A percentile compares a stretch with the other conserved stretches of the same genome.
phyloP scores from a whole-genome alignment of 2,329 filamentous ascomycete species.

The Fusarium palustre region DNA sequence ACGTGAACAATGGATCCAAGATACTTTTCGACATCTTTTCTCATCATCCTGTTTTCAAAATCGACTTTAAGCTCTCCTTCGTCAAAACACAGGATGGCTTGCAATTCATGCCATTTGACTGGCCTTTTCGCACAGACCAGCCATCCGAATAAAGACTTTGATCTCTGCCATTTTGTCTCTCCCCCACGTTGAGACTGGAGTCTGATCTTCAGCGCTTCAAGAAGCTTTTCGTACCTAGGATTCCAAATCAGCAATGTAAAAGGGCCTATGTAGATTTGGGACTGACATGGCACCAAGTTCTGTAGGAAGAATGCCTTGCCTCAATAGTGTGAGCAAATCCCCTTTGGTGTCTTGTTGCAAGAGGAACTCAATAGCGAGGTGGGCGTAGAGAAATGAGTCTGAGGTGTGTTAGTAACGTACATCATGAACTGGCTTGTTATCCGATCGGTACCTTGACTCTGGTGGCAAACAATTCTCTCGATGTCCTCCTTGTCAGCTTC shows the following conservation, averaged over 20 bases:
- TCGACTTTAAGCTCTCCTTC: fast-evolving
- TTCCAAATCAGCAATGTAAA: fast-evolving
- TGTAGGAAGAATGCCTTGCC: neutral
- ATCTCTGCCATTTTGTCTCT: neutral
- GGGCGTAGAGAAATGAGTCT: constrained; percentile 6
- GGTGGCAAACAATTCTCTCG: neutral
- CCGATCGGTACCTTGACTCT: neutral
- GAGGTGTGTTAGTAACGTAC: fast-evolving
- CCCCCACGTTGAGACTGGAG: neutral
- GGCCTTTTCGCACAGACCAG: constrained; percentile 8
- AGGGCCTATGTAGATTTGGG: fast-evolving
- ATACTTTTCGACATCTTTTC: constrained; percentile 4
- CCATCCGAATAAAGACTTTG: constrained; percentile 1
- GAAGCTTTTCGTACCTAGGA: neutral
- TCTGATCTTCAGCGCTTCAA: neutral
- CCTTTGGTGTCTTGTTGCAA: constrained; percentile 1
- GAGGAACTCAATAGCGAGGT: neutral
- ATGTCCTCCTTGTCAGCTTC: neutral
- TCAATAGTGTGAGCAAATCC: fast-evolving
- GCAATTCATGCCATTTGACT: constrained; percentile 12
- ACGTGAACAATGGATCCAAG: constrained; percentile 14
- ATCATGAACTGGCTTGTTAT: fast-evolving
- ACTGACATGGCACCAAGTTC: constrained; percentile 4
- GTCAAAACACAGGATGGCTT: constrained; percentile 4
- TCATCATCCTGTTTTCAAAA: neutral